These are phyloP conservation scores for Cynara cardunculus DNA, from an alignment of 129 eudicot species.

Conservation along the genomic window DNA sequence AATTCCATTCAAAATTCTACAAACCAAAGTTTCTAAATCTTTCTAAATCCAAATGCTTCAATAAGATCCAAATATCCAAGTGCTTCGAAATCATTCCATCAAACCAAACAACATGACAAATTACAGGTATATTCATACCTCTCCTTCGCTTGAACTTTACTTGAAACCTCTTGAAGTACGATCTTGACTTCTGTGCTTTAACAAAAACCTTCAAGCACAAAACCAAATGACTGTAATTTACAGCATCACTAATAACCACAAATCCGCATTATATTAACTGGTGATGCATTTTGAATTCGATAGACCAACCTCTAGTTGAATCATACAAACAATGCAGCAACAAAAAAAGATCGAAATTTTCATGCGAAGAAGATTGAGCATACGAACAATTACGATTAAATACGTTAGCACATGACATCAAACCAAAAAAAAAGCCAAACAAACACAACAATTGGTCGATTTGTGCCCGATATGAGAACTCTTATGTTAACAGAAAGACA, in stretches of 20 bases:
- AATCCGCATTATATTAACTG: too few species aligned
- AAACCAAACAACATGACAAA: too few species aligned
- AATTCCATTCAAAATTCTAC: too few species aligned
- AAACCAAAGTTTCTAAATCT: too few species aligned
- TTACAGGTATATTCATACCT: too few species aligned
- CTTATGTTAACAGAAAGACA: not conserved
- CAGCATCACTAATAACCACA: not conserved
- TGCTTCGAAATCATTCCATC: too few species aligned
- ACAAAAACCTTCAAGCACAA: conserved; percentile 24
- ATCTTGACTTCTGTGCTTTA: conserved; percentile 37
- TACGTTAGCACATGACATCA: not conserved
- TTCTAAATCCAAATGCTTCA: too few species aligned
- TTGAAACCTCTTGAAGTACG: conserved; percentile 52
- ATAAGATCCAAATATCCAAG: too few species aligned
- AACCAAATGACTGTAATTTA: not conserved
- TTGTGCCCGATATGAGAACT: not conserved
- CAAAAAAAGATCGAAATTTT: not conserved
- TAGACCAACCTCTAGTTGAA: not conserved
- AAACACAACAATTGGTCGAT: not conserved
- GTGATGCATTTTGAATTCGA: not conserved
- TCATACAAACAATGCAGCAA: not conserved
- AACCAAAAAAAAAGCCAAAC: not conserved
- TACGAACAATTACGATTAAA: not conserved
- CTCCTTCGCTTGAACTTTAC: conserved; percentile 56
- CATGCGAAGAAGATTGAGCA: not conserved